Base-by-base conservation (phyloP, 768 basidiomycete species). In the Cubamyces lactineus region DNA sequence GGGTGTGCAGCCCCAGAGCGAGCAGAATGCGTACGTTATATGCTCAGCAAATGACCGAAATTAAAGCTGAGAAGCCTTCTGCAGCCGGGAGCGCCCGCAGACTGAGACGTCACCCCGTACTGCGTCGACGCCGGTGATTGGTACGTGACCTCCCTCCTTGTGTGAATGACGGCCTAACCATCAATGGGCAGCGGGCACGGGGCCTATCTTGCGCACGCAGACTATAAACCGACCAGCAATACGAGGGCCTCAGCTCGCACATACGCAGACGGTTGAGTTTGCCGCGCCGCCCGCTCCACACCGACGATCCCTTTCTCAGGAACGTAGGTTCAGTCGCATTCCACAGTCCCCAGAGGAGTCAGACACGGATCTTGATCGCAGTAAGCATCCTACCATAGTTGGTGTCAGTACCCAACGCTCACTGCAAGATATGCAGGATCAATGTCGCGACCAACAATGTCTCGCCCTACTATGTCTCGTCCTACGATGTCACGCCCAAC, bases 201-300 rank as follows among this genome's bases (percentile, higher is more conserved):
- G 38, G 13, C 60, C 56, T 13, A 61, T 62, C 26, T 43, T 66
- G 23, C 64, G 64, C 39, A 34, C 64, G 16, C 45, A 52, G 38
- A 65, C 64, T 11, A 61, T 61, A 45, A 57, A 61, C 28, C 52
- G 53, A 5, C 54, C 66, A 11, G 41, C 48, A 57, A 61, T 61
- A 1, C 50, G 54, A 24, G 63, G 57, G 28, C 53, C 62, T 24
- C 49, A 69, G 51, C 73, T 72, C 69, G 79, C 67, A 49, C 77
- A 79, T 9, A 80, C 80, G 9, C 77, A 80, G 39, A 84, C 82
- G 0, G 71, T 85, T 45, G 84, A 86, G 64, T 86, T 86, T 66
- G 82, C 81, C 5, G 74, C 77, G n/a, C 62, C 66, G 16, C 69
- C 77, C 16, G 57, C 57, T 26, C 57, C 57, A 24, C 57, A 59